Percentiles rank a stretch among this genome's conserved stretches.
These are phyloP conservation scores for Mimosa bimucronata DNA, from an alignment of 306 rosid genomes.

Conservation along the genomic window DNA sequence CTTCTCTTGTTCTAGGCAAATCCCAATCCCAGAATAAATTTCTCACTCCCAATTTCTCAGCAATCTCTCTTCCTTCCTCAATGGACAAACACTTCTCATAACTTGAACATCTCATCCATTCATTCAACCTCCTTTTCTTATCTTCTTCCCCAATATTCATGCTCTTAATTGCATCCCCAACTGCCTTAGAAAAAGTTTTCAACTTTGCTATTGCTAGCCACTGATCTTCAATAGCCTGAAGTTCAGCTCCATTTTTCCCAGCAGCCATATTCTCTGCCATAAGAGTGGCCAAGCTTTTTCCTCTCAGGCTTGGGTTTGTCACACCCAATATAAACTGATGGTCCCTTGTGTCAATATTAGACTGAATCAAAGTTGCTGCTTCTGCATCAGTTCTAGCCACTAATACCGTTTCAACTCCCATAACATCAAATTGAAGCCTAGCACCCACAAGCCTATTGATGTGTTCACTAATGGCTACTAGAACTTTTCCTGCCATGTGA, in stretches of 20 bases:
- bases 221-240: constrained; percentile 74
- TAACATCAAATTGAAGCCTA: constrained; percentile 89
- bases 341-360: constrained; percentile 81
- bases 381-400: constrained; percentile 95
- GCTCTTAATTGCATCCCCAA: constrained; percentile 64
- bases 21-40: constrained; percentile 96
- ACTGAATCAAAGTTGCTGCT: constrained; percentile 79
- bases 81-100: constrained; percentile 66
- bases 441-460: constrained; percentile 91
- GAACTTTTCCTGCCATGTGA: constrained; percentile 96
- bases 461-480: constrained; percentile 80
- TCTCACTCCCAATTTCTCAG: constrained; percentile 64
- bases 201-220: constrained; percentile 71
- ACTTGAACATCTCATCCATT: constrained; percentile 62
- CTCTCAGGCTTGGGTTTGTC: constrained; percentile 61
- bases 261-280: constrained; percentile 67
- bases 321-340: constrained; percentile 90
- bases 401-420: constrained; percentile 88
- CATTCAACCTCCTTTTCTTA: constrained; percentile 60
- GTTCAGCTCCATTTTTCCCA: constrained; percentile 76
- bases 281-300: constrained; percentile 61
- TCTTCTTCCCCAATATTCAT: constrained; percentile 57
- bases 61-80: constrained; percentile 70
- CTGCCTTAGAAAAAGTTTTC: constrained; percentile 81
- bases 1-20: constrained; percentile 93